Evolutionary conservation across 2,329 filamentous ascomycete species (phyloP).

Genomic region (Pseudopyrenochaeta lycopersici): DNA sequence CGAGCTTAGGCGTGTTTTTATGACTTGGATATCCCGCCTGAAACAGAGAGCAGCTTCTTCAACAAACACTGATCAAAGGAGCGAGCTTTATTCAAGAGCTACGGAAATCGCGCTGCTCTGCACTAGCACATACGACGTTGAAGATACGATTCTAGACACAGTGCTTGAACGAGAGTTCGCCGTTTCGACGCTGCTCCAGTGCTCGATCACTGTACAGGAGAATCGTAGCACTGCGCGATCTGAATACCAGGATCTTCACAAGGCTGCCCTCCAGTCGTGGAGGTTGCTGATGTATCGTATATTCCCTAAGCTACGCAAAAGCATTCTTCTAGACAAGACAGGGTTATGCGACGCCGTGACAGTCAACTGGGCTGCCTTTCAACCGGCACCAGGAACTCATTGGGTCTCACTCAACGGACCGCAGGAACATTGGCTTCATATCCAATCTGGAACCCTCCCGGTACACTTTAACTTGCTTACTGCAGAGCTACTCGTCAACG

Average conservation of each 20-base stretch:
- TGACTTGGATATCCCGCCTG: constrained; percentile 54
- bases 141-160: constrained; percentile 35
- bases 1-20: constrained; percentile 42
- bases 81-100: constrained; percentile 42
- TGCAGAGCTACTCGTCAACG: constrained; percentile 63
- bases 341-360: constrained; percentile 26
- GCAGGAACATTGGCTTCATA: constrained; percentile 47
- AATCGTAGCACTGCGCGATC: constrained; percentile 8
- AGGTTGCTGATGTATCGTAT: constrained; percentile 24
- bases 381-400: not conserved
- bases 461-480: constrained; percentile 61
- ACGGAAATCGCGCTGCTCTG: constrained; percentile 56
- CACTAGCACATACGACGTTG: constrained; percentile 56
- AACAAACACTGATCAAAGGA: constrained; percentile 35
- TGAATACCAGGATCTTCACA: constrained; percentile 4
- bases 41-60: constrained; percentile 25
- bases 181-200: constrained; percentile 26
- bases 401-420: constrained; percentile 20
- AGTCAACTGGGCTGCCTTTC: constrained; percentile 30
- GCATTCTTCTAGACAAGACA: constrained; percentile 6
- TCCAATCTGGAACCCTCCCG: constrained; percentile 11
- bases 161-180: constrained; percentile 34
- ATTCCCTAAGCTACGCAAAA: constrained; percentile 8
- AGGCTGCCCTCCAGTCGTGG: constrained; percentile 24
- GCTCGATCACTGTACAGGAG: constrained; percentile 32